These are phyloP conservation scores for Didymella segeticola DNA, from an alignment of 2,329 filamentous ascomycete genomes.

Conservation along the genomic window DNA sequence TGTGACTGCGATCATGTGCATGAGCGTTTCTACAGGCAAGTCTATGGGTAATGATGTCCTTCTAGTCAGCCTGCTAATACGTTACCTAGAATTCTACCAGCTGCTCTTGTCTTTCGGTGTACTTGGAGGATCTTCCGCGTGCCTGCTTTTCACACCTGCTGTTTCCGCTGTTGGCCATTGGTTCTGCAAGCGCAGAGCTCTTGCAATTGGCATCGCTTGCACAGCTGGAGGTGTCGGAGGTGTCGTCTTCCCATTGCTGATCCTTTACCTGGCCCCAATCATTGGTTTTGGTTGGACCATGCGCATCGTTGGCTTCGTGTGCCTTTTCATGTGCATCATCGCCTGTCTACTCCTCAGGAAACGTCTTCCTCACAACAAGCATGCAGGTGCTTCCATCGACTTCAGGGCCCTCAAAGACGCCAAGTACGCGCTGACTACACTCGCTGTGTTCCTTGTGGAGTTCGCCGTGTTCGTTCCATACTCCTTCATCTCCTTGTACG, in stretches of 20 bases:
- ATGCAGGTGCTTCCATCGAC: conserved; percentile 42
- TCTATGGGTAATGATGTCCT: too few relatives aligned
- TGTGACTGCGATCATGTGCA: conserved; percentile 37
- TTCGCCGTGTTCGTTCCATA: conserved; percentile 68
- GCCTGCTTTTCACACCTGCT: conserved; percentile 48
- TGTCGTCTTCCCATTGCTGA: conserved; percentile 61
- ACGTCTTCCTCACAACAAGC: conserved; percentile 51
- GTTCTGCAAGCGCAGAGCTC: conserved; percentile 49
- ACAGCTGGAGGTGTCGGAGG: conserved; percentile 49
- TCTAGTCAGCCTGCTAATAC: not conserved
- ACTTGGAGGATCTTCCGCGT: conserved; percentile 51
- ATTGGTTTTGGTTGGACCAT: conserved; percentile 69
- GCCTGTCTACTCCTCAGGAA: conserved; percentile 55
- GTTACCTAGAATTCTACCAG: conserved; percentile 50
- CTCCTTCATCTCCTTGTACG: conserved; percentile 58
- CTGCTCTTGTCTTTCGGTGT: conserved; percentile 53
- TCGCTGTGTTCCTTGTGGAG: conserved; percentile 55
- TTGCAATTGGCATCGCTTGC: conserved; percentile 52
- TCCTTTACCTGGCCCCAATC: conserved; percentile 60
- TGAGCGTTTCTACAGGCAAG: conserved; percentile 36
- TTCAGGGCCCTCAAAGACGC: conserved; percentile 40
- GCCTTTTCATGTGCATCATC: conserved; percentile 42
- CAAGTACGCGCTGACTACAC: conserved; percentile 29
- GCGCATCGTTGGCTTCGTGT: conserved; percentile 67
- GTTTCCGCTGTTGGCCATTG: conserved; percentile 51